Percentiles rank a stretch among this genome's conserved stretches.
Evolutionary conservation across 495 filamentous ascomycete species (phyloP).

Genomic region (Glonium stellatum): DNA sequence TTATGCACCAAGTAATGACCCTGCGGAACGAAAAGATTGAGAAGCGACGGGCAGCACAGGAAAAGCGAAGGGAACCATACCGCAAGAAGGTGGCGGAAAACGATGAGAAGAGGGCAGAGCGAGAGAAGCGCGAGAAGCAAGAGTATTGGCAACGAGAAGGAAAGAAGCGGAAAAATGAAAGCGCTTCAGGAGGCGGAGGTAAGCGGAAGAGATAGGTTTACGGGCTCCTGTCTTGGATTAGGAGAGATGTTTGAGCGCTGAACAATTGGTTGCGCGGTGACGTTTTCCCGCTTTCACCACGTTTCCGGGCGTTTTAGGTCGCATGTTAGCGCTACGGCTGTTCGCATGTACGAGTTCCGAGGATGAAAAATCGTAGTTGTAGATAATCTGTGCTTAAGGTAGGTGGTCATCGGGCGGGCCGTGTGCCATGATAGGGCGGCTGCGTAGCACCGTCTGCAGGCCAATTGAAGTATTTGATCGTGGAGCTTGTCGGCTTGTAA

Average conservation of each 20-base stretch:
- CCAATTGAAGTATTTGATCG: too few relatives aligned
- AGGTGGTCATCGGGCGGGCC: too few relatives aligned
- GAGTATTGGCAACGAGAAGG: slow-evolving; percentile 93
- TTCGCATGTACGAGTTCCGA: background rate
- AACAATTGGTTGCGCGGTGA: background rate
- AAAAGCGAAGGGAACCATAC: slow-evolving; percentile 71
- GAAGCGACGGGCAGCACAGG: slow-evolving; percentile 74
- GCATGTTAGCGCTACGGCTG: background rate
- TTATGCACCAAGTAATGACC: slow-evolving; percentile 91
- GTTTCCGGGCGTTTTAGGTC: background rate
- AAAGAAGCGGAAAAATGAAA: slow-evolving; percentile 74
- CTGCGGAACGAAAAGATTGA: slow-evolving; percentile 83
- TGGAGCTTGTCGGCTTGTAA: too few relatives aligned
- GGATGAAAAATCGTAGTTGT: background rate
- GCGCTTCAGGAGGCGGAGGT: slow-evolving; percentile 62
- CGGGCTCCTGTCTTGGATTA: background rate
- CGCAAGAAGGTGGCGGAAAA: slow-evolving; percentile 71
- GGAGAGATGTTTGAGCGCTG: background rate
- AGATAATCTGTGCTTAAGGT: too few relatives aligned
- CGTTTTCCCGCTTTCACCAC: background rate
- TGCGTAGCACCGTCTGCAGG: too few relatives aligned
- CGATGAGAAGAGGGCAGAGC: slow-evolving; percentile 69
- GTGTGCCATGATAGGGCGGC: too few relatives aligned
- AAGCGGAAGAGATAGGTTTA: slow-evolving; percentile 44
- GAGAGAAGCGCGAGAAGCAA: slow-evolving; percentile 84